Evolutionary conservation across 2,329 filamentous ascomycete species (phyloP), one percentile per base, ranked within the genome.

Genomic region (Fusarium udum): DNA sequence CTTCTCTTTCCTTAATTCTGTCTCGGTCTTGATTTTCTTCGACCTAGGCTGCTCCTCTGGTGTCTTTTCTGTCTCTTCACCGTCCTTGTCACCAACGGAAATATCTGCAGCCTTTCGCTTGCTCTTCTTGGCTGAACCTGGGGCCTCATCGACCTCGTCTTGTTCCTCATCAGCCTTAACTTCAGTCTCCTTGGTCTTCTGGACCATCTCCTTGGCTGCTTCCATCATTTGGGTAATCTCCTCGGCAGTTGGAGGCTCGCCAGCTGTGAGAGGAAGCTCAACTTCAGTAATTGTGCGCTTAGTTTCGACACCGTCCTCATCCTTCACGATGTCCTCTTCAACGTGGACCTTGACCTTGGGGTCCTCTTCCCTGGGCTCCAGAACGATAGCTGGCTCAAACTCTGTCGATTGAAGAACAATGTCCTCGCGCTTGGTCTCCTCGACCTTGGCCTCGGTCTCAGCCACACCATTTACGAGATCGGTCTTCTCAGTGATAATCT

Each of bases 171-270:
- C 83, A 39, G 24, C 34, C 64, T 87, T 87, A 51, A 88, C 63
- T 59, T 77, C 69, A 26, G 82, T 82, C 73, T 86, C 84, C 71
- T 88, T 84, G 69, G 88, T 88, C 68, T 91, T 91, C 71, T 92
- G 89, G 10, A 98, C 95, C 93, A 98, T 97, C 75, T 92, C 90
- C 84, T 92, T 94, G 37, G 96, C 96, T 78, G 94, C 91, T 34
- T 91, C 91, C 67, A 98, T 92, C 92, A 98, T 95, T 62, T 91
- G 89, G 64, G 92, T 88, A 3, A 95, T 92, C 77, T 96, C 93
- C 72, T 95, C 92, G 1, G 93, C 91, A 18, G 91, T 89, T 1
- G 93, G 92, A 14, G 95, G 87, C 69, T 93, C 90, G 60, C 88
- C 89, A 15, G 90, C 87, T 8, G 78, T 81, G 13, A 89, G 75